phyloP scores from a whole-genome alignment of 768 basidiomycete species.

The Collybia sp. region DNA sequence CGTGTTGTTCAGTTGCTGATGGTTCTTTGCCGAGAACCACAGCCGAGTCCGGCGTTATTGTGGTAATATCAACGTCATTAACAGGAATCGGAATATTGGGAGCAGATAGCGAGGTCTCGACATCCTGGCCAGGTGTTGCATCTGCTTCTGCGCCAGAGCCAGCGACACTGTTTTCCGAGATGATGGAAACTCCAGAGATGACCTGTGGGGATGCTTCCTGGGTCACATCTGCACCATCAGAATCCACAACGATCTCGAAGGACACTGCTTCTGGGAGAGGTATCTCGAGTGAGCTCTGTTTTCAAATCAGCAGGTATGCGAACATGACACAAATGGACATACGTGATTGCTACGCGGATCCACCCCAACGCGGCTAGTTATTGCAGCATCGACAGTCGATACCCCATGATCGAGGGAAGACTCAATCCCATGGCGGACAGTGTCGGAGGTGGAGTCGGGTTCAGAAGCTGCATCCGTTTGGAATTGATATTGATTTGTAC shows the following conservation, averaged over 20 bases:
- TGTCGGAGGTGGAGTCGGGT: constrained; percentile 2
- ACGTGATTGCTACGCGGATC: constrained; percentile 26
- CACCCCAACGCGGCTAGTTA: constrained; percentile 30
- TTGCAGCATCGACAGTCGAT: constrained; percentile 33
- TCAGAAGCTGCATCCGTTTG: neutral
- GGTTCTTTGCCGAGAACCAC: neutral
- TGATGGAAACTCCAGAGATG: too few species aligned
- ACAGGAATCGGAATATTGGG: neutral
- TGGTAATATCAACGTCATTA: neutral
- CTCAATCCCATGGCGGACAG: constrained; percentile 1
- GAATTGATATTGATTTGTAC: neutral
- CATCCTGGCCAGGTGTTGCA: neutral
- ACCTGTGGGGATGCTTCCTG: too few species aligned
- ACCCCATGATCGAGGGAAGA: constrained; percentile 14
- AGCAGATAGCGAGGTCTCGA: neutral
- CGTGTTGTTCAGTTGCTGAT: neutral
- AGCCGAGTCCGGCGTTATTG: neutral
- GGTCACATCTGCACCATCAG: too few species aligned
- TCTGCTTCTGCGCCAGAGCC: too few species aligned
- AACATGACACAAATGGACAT: constrained; percentile 6
- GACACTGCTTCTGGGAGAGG: constrained; percentile 6
- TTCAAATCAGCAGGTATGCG: neutral
- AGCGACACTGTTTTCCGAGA: too few species aligned
- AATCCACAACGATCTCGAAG: neutral
- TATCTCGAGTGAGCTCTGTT: constrained; percentile 12